phyloP scores from a whole-genome alignment of 2,329 filamentous ascomycete genomes.

The Talaromyces sp. region DNA sequence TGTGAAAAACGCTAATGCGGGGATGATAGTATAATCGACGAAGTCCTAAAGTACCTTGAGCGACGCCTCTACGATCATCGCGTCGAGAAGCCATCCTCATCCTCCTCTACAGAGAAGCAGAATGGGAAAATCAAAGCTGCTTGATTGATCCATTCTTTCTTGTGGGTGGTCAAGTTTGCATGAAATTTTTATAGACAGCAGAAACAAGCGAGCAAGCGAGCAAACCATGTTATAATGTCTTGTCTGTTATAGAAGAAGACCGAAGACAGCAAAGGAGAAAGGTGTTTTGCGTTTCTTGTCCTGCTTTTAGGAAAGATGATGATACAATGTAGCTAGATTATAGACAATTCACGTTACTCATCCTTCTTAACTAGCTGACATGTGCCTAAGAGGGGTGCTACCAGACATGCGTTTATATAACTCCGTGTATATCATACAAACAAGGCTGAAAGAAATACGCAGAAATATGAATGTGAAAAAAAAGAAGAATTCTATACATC shows the following conservation, averaged over 20 bases:
- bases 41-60: conserved; percentile 77
- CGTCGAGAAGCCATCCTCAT: conserved; percentile 6
- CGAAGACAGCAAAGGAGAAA: not conserved
- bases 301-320: not conserved
- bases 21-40: conserved; percentile 68
- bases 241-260: not conserved
- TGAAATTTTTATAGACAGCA: not conserved
- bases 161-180: not conserved
- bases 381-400: too few species aligned
- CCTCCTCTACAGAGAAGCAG: not conserved
- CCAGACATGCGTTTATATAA: too few species aligned
- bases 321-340: not conserved
- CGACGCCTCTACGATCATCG: conserved; percentile 57
- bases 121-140: conserved; percentile 38
- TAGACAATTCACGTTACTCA: not conserved
- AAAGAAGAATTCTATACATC: not conserved
- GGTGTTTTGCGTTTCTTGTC: not conserved
- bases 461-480: not conserved
- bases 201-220: not conserved
- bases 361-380: not conserved
- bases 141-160: conserved; percentile 20
- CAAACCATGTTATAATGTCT: not conserved
- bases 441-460: too few species aligned
- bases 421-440: too few species aligned
- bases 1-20: conserved; percentile 24